Evolutionary conservation across 805 yeast species (phyloP).

Genomic region (Lipomyces mesembrius): DNA sequence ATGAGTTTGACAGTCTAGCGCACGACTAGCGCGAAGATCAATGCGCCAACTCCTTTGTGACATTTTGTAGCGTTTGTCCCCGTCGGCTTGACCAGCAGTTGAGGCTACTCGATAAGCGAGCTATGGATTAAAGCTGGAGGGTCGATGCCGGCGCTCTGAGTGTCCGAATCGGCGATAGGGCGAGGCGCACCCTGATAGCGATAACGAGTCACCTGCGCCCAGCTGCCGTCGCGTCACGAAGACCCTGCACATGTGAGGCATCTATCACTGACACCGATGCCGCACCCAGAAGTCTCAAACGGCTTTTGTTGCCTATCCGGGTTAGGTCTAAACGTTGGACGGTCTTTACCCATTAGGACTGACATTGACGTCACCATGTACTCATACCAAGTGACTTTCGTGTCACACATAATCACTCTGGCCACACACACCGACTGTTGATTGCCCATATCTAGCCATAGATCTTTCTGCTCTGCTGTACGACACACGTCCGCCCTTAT

Average conservation of each 20-base stretch:
- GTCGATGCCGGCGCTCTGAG: neutral
- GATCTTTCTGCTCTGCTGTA: neutral
- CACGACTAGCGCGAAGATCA: too few species aligned
- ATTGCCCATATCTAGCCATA: neutral
- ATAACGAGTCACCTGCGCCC: neutral
- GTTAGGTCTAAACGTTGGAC: neutral
- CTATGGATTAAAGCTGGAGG: neutral
- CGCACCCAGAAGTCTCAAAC: neutral
- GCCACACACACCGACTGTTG: neutral
- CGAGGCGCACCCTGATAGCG: neutral
- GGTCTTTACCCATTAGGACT: neutral
- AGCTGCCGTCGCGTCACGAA: neutral
- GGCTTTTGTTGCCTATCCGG: neutral
- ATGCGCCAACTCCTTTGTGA: too few species aligned
- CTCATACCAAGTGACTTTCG: neutral
- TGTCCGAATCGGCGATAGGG: neutral
- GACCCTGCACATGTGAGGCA: neutral
- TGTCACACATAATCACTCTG: neutral
- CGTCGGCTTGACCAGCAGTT: too few species aligned
- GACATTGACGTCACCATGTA: neutral
- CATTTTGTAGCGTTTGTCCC: too few species aligned
- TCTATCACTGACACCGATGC: neutral
- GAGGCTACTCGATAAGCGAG: too few species aligned
- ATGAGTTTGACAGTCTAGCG: too few species aligned
- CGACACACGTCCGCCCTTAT: neutral